These are phyloP conservation scores for Serendipita indica DNA, from an alignment of 768 basidiomycete species.

Conservation along the genomic window DNA sequence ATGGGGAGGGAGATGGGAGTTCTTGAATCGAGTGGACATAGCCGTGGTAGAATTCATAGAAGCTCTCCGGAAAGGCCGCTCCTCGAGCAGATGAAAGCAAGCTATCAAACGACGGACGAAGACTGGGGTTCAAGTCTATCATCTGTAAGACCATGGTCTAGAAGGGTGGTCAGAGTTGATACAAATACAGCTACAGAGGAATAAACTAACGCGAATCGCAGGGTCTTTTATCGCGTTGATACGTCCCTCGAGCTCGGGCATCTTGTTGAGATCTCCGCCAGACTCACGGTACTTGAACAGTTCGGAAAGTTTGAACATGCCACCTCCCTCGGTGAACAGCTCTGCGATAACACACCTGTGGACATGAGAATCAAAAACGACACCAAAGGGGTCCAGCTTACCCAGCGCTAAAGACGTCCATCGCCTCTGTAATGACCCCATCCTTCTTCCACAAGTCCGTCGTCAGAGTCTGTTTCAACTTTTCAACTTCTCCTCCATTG, in stretches of 20 bases:
- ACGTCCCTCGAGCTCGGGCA: constrained; percentile 39
- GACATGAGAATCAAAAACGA: background rate
- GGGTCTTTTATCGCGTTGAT: constrained; percentile 65
- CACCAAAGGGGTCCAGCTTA: background rate
- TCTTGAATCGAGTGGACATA: constrained; percentile 75
- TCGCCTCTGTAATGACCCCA: constrained; percentile 76
- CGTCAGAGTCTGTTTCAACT: constrained; percentile 37
- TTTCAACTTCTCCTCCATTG: constrained; percentile 49
- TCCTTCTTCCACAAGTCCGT: constrained; percentile 49
- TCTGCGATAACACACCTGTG: constrained; percentile 74
- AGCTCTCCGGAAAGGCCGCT: constrained; percentile 76
- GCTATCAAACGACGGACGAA: constrained; percentile 69
- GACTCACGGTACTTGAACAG: constrained; percentile 72
- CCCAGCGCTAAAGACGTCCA: constrained; percentile 94
- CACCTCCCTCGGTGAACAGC: constrained; percentile 86
- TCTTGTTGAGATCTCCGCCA: constrained; percentile 53
- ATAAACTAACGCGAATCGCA: constrained; percentile 54
- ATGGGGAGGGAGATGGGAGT: constrained; percentile 34
- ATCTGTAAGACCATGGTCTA: constrained; percentile 82
- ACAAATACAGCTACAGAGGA: background rate
- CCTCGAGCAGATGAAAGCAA: constrained; percentile 62
- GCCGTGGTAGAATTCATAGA: constrained; percentile 89
- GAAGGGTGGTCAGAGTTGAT: constrained; percentile 19
- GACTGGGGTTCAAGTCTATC: constrained; percentile 64
- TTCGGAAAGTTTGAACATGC: constrained; percentile 85